Evolutionary conservation across 179 eudicot genomes (phyloP), one percentile per base, ranked within the genome.

Genomic region (Carnegiea gigantea): DNA sequence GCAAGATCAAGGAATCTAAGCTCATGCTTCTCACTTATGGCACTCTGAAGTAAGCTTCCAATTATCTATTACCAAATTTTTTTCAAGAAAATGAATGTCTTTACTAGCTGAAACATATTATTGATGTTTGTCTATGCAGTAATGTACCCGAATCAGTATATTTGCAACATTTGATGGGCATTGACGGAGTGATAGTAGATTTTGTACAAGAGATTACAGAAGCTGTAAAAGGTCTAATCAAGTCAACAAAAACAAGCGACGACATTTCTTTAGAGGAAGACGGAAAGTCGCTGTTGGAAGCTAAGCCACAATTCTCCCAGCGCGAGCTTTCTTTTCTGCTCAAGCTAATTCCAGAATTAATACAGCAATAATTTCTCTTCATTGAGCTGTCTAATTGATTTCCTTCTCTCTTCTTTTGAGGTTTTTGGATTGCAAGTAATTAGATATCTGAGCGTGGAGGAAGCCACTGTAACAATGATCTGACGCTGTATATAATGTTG

Each of bases 131-230:
- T 68, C 36, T 15, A 28, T 18, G 30, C 92, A 92, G 87, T 53
- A 85, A 85, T 20, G 87, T 85, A 53, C 83, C 87, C n/a, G 87
- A 85, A 49, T 85, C 87, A 0, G 87, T 85, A 18, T 85, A 85
- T 49, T 46, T 85, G 30, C 98, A 93, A 83, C 93, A 93, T 80
- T 75, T 93, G 81, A 92, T 93, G 95, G 98, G 98, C 10, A 89
- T 93, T 1, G 94, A 94, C 0, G 99, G 97, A 0, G 99, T 94
- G 82, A 92, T 94, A 23, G 98, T 95, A 1, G 99, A 95, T 88
- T 85, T 89, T 71, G 97, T 94, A 15, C 75, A 85, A 86, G 97
- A 95, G 80, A 91, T 95, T n/a, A 85, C 97, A 17, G 89, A 86
- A 74, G 98, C 97, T 4, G 95, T 95, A 26, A 77, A 88, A 15